Conservation (phyloP, 768 basidiomycete genomes). For the Podaxis mareebaensis region DNA sequence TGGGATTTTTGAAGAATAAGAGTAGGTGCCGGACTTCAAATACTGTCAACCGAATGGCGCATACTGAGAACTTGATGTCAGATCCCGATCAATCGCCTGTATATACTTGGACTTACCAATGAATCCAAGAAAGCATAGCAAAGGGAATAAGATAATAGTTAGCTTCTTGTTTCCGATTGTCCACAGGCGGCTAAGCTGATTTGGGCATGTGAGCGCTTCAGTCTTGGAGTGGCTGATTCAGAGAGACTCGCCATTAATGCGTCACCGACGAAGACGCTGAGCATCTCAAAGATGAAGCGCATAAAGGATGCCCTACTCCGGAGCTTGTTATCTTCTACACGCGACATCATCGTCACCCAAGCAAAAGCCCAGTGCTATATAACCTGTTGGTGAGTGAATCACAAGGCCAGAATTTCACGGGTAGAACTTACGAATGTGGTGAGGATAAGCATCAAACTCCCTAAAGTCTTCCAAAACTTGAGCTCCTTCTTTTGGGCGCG, state of each 20-base stretch:
- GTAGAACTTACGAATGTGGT: neutral
- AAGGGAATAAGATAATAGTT: neutral
- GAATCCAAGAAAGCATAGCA: neutral
- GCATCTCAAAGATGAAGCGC: constrained; percentile 3
- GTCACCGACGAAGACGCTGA: constrained; percentile 2
- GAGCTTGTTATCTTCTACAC: neutral
- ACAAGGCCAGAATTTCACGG: neutral
- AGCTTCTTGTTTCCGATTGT: neutral
- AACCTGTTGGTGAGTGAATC: neutral
- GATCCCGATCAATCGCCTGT: neutral
- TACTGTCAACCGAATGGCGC: constrained; percentile 1
- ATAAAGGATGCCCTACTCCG: constrained; percentile 3
- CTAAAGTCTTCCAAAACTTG: neutral
- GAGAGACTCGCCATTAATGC: neutral
- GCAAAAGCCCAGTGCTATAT: constrained; percentile 3
- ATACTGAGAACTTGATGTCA: neutral
- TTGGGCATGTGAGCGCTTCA: neutral
- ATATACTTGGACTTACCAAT: neutral
- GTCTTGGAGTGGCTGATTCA: neutral
- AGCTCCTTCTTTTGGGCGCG: neutral
- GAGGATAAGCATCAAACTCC: constrained; percentile 1
- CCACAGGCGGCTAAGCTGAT: constrained; percentile 4
- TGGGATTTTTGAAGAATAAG: neutral
- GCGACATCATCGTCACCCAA: constrained; percentile 2
- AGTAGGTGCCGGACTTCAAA: neutral